Percentiles rank a stretch among this genome's conserved stretches.
Conservation (phyloP, 2,329 filamentous ascomycete species). For the Ophiostoma sp. region DNA sequence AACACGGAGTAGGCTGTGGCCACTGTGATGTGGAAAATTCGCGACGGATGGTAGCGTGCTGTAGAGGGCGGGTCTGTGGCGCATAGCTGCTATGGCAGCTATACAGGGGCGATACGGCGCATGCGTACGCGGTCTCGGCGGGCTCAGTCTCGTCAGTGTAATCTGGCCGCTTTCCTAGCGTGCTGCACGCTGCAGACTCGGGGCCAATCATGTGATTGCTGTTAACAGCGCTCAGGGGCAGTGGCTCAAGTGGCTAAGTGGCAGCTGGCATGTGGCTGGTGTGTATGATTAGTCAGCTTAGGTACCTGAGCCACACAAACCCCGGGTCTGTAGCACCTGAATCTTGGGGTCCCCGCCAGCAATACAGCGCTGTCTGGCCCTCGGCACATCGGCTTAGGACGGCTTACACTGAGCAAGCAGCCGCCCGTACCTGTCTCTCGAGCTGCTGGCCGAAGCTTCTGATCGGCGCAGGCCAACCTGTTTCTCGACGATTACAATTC, state of each 20-base stretch:
- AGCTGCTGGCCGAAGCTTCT: slow-evolving; percentile 18
- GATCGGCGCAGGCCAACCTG: not conserved
- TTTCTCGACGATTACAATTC: no score
- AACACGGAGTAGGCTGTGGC: slow-evolving; percentile 7
- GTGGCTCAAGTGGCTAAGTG: slow-evolving; percentile 16
- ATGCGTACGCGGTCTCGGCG: slow-evolving; percentile 7
- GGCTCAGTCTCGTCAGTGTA: slow-evolving; percentile 15
- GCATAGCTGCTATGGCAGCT: not conserved
- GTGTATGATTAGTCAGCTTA: slow-evolving; percentile 15
- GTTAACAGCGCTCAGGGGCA: slow-evolving; percentile 3
- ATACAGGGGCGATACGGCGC: slow-evolving; percentile 2
- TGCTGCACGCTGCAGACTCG: slow-evolving; percentile 5
- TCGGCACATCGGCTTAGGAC: slow-evolving; percentile 27
- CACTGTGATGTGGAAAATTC: slow-evolving; percentile 17
- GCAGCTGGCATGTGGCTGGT: not conserved
- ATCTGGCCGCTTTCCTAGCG: slow-evolving; percentile 26
- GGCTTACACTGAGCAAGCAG: slow-evolving; percentile 24
- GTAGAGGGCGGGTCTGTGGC: not conserved
- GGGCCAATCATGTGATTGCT: slow-evolving; percentile 20
- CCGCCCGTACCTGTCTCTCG: not conserved
- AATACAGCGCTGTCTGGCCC: slow-evolving; percentile 16
- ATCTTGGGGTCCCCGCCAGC: slow-evolving; percentile 6
- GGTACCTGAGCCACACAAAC: not conserved
- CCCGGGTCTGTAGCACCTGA: not conserved
- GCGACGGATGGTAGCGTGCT: slow-evolving; percentile 15